phyloP scores from a whole-genome alignment of 1,139 yeast species.

The Lodderomyces elongisporus region DNA sequence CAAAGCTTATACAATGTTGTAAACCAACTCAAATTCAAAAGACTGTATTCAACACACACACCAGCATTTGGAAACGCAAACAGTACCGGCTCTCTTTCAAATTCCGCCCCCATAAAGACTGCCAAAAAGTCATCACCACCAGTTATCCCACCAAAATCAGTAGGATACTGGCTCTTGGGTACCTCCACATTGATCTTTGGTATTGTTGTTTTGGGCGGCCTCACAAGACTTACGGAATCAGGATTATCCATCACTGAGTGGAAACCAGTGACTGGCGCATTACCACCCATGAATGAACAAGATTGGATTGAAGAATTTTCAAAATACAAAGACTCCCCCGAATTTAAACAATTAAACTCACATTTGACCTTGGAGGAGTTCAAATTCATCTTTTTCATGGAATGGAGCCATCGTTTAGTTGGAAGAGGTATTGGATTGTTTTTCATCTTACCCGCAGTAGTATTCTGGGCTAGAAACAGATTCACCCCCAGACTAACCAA shows the following conservation, averaged over 20 bases:
- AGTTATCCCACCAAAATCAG: slow-evolving; percentile 40
- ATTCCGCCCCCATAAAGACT: not conserved
- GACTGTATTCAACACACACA: slow-evolving; percentile 7
- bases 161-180: slow-evolving; percentile 89
- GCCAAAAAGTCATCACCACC: slow-evolving; percentile 6
- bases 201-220: slow-evolving; percentile 93
- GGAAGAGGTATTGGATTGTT: slow-evolving; percentile 87
- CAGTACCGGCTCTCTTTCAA: not conserved
- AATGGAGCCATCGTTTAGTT: slow-evolving; percentile 92
- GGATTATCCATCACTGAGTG: slow-evolving; percentile 97
- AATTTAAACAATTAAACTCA: slow-evolving; percentile 81
- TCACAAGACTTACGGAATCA: slow-evolving; percentile 91
- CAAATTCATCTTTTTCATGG: slow-evolving; percentile 94
- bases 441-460: slow-evolving; percentile 79
- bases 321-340: slow-evolving; percentile 84
- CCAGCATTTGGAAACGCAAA: slow-evolving; percentile 3
- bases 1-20: not conserved
- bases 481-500: slow-evolving; percentile 68
- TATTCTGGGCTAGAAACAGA: slow-evolving; percentile 63
- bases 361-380: slow-evolving; percentile 90
- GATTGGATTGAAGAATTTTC: slow-evolving; percentile 86
- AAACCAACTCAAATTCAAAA: slow-evolving; percentile 1
- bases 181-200: slow-evolving; percentile 89
- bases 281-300: slow-evolving; percentile 75
- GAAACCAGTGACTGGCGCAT: slow-evolving; percentile 94